Percentiles rank a stretch among this genome's conserved stretches.
phyloP scores from a whole-genome alignment of 768 basidiomycete species.

The Coprinopsis marcescibilis region DNA sequence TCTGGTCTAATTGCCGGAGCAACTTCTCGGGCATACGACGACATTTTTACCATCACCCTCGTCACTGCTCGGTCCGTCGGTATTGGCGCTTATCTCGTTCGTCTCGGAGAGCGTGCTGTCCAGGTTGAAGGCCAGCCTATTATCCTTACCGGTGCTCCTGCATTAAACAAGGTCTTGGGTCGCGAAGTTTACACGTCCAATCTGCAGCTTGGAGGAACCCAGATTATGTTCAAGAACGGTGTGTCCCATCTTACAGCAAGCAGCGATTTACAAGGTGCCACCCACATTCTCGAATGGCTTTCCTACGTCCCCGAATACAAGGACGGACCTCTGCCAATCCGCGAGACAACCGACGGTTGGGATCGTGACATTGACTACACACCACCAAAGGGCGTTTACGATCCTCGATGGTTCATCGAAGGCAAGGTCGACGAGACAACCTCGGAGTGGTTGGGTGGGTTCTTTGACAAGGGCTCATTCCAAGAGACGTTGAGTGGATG shows the following conservation, averaged over 20 bases:
- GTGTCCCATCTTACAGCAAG: slow-evolving; percentile 93
- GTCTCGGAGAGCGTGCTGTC: slow-evolving; percentile 94
- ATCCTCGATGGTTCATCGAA: slow-evolving; percentile 97
- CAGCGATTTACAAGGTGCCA: slow-evolving; percentile 93
- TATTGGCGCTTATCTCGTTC: slow-evolving; percentile 98
- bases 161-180: slow-evolving; percentile 97
- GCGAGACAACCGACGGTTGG: slow-evolving; percentile 72
- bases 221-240: slow-evolving; percentile 99
- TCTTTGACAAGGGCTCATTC: slow-evolving; percentile 97
- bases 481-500: slow-evolving; percentile 98
- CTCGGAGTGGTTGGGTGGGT: slow-evolving; percentile 75
- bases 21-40: slow-evolving; percentile 97
- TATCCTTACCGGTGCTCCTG: slow-evolving; percentile 94
- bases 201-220: slow-evolving; percentile 97
- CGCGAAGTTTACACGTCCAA: slow-evolving; percentile 99
- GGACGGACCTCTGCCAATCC: slow-evolving; percentile 74
- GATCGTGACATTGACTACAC: slow-evolving; percentile 87
- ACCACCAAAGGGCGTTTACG: slow-evolving; percentile 92
- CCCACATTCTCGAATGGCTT: slow-evolving; percentile 90
- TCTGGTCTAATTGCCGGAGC: slow-evolving; percentile 98
- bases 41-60: slow-evolving; percentile 99
- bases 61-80: slow-evolving; percentile 98
- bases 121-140: slow-evolving; percentile 99
- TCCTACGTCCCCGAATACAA: slow-evolving; percentile 87
- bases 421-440: slow-evolving; percentile 85